A percentile compares a stretch with the other conserved stretches of the same genome.
phyloP scores from a whole-genome alignment of 441 rosid genomes.

The Isatis lusitanica region DNA sequence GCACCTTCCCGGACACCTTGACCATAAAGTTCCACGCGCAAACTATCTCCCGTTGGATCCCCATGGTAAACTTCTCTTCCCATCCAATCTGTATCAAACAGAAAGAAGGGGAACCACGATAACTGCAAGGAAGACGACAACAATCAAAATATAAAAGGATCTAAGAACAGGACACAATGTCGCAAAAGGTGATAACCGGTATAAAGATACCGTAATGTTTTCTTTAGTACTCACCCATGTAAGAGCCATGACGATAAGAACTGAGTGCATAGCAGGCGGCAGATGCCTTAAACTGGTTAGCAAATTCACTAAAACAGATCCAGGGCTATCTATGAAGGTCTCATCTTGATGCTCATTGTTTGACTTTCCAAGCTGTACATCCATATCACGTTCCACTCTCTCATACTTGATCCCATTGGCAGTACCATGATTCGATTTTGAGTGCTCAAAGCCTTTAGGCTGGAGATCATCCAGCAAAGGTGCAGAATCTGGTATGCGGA shows the following conservation, averaged over 20 bases:
- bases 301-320: conserved; percentile 85
- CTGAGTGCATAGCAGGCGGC: conserved; percentile 90
- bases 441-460: conserved; percentile 47
- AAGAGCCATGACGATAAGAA: conserved; percentile 90
- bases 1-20: conserved; percentile 98
- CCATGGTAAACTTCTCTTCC: conserved; percentile 98
- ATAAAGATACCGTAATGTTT: background rate
- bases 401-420: conserved; percentile 40
- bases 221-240: conserved; percentile 70
- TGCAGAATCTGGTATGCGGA: conserved; percentile 63
- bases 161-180: background rate
- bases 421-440: conserved; percentile 46
- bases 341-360: conserved; percentile 49
- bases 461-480: conserved; percentile 69
- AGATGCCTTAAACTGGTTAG: conserved; percentile 94
- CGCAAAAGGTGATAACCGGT: background rate
- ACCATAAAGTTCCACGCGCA: conserved; percentile 62
- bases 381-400: conserved; percentile 42
- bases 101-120: conserved; percentile 97
- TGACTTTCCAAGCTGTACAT: conserved; percentile 41
- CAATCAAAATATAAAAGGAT: conserved; percentile 10
- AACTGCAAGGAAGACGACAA: conserved; percentile 53
- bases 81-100: conserved; percentile 99
- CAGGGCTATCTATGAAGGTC: conserved; percentile 71
- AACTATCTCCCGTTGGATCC: conserved; percentile 69